These are phyloP conservation scores for Herpetomonas samuelpessoai DNA, from an alignment of 208 protist species.

Conservation along the genomic window DNA sequence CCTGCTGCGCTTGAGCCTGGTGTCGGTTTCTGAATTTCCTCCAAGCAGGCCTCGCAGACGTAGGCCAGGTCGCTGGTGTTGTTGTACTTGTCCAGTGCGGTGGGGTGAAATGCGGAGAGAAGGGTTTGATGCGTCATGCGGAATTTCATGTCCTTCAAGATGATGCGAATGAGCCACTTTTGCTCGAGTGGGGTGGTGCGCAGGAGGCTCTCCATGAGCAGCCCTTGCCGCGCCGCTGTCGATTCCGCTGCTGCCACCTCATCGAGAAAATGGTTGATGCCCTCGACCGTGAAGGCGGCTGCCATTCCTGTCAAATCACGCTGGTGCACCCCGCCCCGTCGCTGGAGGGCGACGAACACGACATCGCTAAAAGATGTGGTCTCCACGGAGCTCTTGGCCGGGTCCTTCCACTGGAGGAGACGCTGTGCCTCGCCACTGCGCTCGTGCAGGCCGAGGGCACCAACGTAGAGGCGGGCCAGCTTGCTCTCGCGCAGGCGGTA, in stretches of 20 bases:
- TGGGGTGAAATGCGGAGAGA: conserved; percentile 47
- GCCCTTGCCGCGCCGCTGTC: conserved; percentile 14
- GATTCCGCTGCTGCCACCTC: conserved; percentile 7
- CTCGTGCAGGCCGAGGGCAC: conserved; percentile 30
- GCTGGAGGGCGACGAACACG: conserved; percentile 29
- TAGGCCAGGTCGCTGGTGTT: conserved; percentile 29
- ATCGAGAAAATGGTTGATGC: conserved; percentile 38
- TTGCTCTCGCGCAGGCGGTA: conserved; percentile 65
- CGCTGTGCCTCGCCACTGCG: conserved; percentile 28
- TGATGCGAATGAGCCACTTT: conserved; percentile 65
- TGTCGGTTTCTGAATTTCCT: conserved; percentile 21
- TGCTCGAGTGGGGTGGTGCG: conserved; percentile 46
- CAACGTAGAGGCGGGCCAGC: conserved; percentile 55
- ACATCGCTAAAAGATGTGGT: conserved; percentile 50
- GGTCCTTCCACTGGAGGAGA: conserved; percentile 53
- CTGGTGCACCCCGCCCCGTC: conserved; percentile 25
- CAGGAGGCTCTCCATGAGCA: conserved; percentile 27
- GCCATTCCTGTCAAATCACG: background rate
- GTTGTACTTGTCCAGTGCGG: conserved; percentile 48
- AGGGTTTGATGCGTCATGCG: conserved; percentile 36
- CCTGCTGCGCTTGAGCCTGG: conserved; percentile 14
- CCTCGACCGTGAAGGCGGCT: conserved; percentile 22
- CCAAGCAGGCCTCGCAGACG: conserved; percentile 42
- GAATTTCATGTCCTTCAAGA: conserved; percentile 62
- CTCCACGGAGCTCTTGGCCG: conserved; percentile 14